Base-by-base conservation (phyloP, 345 rosid species). In the Gossypium herbaceum region DNA sequence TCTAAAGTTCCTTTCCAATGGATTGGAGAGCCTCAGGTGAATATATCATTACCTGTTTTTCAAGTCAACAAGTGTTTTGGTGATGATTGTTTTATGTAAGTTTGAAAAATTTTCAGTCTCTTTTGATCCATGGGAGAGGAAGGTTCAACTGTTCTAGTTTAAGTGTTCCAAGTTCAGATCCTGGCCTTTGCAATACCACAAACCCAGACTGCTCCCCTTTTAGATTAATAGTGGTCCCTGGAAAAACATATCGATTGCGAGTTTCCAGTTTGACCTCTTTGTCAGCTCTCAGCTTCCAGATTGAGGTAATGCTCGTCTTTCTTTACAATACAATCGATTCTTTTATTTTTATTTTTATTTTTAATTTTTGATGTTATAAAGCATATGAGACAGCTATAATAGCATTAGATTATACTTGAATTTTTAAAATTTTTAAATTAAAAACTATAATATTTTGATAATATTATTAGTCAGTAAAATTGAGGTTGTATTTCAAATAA, bases 1-100 rank as follows among this genome's bases (percentile, higher is more conserved):
- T 80, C 91, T 47, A 81, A 94, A 17, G 72, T 72, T 39, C 75
- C 86, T 54, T 94, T 92, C 68, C 77, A 24, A n/a, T 94, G 96
- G 97, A 91, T 94, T 19, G 85, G 82, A 1, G 98, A 94, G 77
- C 96, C 98, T 83, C 83, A 90, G 86, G 97, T 91, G 69, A 50
- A 8, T 54, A 0, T 22, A 34, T 5, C 1, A 34, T 34, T 34
- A 34, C 41, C 41, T 12, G 11, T 6, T 71, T n/a, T 25, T 15
- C 41, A 34, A 34, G 41, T 34, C 41, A 34, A n/a, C 44, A 29
- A 29, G 25, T 29, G 0, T 20, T 59, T 20, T 34, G 1, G 13
- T 43, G 47, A 68, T 45, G 64, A 16, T 68, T 41, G 7, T 34
- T 4, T 34, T 34, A 5, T 34, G 7, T 34, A 34, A 34, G 7